phyloP scores from a whole-genome alignment of 73 alveolate species.

The Tetrahymena borealis region DNA sequence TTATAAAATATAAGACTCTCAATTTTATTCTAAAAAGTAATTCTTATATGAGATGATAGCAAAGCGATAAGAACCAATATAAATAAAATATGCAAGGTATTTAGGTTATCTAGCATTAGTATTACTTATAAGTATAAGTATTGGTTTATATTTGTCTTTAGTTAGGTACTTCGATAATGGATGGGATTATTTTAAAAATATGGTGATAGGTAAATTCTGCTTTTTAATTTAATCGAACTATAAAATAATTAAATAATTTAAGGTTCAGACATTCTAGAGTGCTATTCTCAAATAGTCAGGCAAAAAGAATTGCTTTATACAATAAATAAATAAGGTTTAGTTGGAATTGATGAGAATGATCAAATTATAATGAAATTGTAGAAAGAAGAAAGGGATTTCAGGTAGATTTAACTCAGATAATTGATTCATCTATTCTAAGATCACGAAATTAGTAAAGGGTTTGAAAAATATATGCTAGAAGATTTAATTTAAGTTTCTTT shows the following conservation, averaged over 20 bases:
- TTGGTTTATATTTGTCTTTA: not conserved
- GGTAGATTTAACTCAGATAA: not conserved
- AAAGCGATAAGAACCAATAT: not conserved
- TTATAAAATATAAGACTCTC: not conserved
- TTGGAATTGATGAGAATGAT: not conserved
- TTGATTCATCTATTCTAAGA: not conserved
- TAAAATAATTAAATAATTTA: not conserved
- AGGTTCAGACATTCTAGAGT: not conserved
- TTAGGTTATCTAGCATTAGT: not conserved
- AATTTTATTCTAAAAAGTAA: not conserved
- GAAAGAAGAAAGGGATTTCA: not conserved
- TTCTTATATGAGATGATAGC: not conserved
- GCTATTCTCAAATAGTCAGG: not conserved
- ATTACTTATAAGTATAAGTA: not conserved
- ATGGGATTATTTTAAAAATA: not conserved
- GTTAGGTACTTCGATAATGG: not conserved
- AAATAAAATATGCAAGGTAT: not conserved
- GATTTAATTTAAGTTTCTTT: not conserved
- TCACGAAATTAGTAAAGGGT: not conserved
- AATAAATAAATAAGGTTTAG: not conserved
- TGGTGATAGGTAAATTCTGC: not conserved
- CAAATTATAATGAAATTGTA: not conserved
- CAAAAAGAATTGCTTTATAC: not conserved
- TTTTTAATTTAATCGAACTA: not conserved
- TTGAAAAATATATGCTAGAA: not conserved